Evolutionary conservation across 73 alveolate species (phyloP), one percentile per base, ranked within the genome.

Genomic region (Paramecium sexaurelia): DNA sequence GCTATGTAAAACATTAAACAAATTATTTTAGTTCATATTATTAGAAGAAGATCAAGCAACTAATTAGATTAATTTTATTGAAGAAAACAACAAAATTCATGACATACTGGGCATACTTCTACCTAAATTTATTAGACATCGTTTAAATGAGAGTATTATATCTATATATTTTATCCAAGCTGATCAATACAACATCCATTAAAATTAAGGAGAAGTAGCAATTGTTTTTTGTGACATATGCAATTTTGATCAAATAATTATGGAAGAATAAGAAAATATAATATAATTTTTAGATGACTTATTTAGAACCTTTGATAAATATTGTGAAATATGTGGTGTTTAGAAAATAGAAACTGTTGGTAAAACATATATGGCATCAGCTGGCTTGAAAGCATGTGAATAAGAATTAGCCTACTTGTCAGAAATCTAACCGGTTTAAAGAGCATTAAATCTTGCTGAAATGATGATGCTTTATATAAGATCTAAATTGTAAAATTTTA

Each of bases 331-430:
- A 33, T 61, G 84, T 36, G 93, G 93, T 7, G 87, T 86, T 86
- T 36, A 86, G 27, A 86, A 86, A 61, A 86, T 86, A 15, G 93
- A 86, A 86, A 86, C 93, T 43, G 93, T 86, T 5, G 93, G 93
- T n/a, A 86, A 86, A 67, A 86, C 93, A 0, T 86, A 86, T 39
- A 26, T 86, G 68, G 93, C 93, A 10, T 66, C 93, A n/a, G 87
- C 93, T n/a, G 93, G 93, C n/a, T 29, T 86, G 1, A 86, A 20
- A 8, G 93, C 82, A 61, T 71, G 82, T 19, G 93, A 86, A 86
- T 40, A 86, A 61, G 69, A 61, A 6, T 86, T 86, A n/a, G 66
- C 26, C 7, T 61, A 75, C 20, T 56, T 86, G 8, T 61, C 82
- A 22, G 87, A 86, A 61, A 71, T 86, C 6, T 20, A 71, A 11